Evolutionary conservation across 179 eudicot species (phyloP).

Genomic region (Pouteria campechiana): DNA sequence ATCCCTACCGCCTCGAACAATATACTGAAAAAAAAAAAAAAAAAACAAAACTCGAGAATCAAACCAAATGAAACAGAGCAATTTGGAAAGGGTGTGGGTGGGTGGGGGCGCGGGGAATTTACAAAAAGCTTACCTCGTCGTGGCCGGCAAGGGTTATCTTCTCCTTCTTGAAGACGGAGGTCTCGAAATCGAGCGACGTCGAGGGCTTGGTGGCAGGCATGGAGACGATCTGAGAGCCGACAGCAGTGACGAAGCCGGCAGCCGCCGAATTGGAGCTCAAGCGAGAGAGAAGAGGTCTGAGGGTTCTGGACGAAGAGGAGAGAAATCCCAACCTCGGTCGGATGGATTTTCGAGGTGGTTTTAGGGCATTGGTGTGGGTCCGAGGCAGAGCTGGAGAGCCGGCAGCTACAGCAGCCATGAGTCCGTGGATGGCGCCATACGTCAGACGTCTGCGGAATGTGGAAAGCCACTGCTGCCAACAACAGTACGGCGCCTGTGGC

Average conservation of each 20-base stretch:
- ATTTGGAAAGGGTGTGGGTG: background rate
- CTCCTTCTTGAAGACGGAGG: constrained; percentile 73
- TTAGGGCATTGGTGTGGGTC: too few relatives aligned
- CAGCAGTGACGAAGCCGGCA: constrained; percentile 19
- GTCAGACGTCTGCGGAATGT: too few relatives aligned
- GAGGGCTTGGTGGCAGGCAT: constrained; percentile 31
- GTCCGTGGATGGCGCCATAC: too few relatives aligned
- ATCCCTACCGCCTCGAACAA: background rate
- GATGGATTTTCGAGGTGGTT: constrained; percentile 8
- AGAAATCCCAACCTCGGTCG: constrained; percentile 28
- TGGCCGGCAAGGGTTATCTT: constrained; percentile 67
- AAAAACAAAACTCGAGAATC: background rate
- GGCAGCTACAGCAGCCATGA: too few relatives aligned
- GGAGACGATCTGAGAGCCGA: constrained; percentile 44
- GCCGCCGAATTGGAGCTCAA: background rate
- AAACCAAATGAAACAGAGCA: background rate
- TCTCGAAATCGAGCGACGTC: constrained; percentile 50
- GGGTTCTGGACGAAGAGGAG: constrained; percentile 10
- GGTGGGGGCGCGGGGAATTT: background rate
- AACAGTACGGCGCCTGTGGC: too few relatives aligned
- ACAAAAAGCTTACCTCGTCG: constrained; percentile 95
- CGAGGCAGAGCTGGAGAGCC: too few relatives aligned
- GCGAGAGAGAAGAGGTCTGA: constrained; percentile 21
- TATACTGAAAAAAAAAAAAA: constrained; percentile 2
- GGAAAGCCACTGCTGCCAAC: too few relatives aligned